Conservation (phyloP, 441 rosid species). For the Rhodomyrtus psidioides region DNA sequence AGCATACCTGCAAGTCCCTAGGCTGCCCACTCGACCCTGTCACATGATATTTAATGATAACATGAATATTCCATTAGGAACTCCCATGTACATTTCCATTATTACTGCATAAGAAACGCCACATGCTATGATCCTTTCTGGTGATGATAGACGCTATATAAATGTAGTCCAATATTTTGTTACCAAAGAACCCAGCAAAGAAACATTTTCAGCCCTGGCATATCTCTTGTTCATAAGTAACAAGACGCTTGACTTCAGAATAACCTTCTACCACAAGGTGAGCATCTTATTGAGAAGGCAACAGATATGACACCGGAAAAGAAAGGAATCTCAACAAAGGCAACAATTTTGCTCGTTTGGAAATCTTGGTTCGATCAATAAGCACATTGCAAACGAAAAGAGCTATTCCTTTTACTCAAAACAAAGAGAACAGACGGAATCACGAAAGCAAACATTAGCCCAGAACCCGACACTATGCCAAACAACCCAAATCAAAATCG, state of each 20-base stretch:
- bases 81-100: background rate
- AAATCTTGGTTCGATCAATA: background rate
- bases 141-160: too few species aligned
- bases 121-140: background rate
- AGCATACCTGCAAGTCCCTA: slow-evolving; percentile 1
- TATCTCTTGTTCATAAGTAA: background rate
- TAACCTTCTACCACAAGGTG: background rate
- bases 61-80: background rate
- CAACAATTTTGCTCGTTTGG: background rate
- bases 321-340: background rate
- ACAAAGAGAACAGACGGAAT: background rate
- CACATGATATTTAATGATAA: background rate
- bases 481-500: background rate
- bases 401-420: background rate
- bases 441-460: background rate
- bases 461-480: background rate
- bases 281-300: background rate
- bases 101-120: background rate
- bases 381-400: background rate
- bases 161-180: background rate
- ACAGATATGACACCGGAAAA: background rate
- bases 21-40: slow-evolving; percentile 1
- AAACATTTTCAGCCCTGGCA: background rate
- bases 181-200: background rate
- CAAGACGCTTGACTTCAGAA: background rate